Evolutionary conservation across 306 rosid genomes (phyloP).

Genomic region (Canavalia ensiformis): DNA sequence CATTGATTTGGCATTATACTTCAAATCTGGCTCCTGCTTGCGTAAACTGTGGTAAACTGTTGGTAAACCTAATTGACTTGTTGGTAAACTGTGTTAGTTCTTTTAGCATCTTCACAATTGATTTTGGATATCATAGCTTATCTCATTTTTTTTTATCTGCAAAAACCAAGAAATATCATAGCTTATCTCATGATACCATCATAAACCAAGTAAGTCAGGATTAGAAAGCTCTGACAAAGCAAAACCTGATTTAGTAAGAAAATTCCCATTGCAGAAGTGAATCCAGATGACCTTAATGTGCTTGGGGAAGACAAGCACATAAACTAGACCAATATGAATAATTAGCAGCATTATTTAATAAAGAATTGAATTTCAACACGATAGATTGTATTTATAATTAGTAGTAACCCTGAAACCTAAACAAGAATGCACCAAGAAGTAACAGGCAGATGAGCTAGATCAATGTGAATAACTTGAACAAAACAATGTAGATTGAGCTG

Average conservation of each 20-base stretch:
- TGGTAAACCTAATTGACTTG: background rate
- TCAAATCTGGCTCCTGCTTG: background rate
- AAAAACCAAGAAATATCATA: too few species aligned
- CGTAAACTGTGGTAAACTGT: background rate
- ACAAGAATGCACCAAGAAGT: background rate
- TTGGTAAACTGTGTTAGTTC: background rate
- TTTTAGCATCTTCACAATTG: background rate
- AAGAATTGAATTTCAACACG: background rate
- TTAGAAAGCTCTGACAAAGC: background rate
- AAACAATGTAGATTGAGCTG: background rate
- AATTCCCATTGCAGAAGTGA: background rate
- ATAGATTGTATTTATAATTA: background rate
- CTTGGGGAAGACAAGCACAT: background rate
- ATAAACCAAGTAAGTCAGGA: background rate
- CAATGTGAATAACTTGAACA: background rate
- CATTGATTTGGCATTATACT: background rate
- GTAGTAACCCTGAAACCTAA: background rate
- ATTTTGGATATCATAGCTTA: background rate
- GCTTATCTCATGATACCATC: background rate
- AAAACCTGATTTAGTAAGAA: background rate
- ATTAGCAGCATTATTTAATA: background rate
- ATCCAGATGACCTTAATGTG: background rate
- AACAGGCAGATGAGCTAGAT: background rate
- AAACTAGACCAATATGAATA: slow-evolving; percentile 1
- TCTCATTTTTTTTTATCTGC: background rate